Base-by-base conservation (phyloP, 1,284 basidiomycete genomes). In the Puccinia brachypodii region DNA sequence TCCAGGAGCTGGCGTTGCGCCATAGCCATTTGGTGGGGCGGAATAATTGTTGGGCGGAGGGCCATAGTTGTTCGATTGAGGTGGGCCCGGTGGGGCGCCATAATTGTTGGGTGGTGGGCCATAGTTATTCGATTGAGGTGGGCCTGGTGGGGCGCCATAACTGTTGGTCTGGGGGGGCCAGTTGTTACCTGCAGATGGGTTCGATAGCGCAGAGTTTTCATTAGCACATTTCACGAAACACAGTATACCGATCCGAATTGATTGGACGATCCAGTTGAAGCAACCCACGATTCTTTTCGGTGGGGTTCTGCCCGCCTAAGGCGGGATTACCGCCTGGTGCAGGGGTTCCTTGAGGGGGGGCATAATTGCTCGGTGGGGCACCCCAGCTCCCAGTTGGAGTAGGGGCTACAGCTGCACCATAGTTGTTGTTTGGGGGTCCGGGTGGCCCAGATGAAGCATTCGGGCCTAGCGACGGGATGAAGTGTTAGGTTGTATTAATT, bases 91-190 rank as follows among this genome's bases (percentile, higher is more conserved):
- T 36, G 7, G 60, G 25, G 58, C 25, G 11, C 62, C 62, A 22
- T 66, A 66, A n/a, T 40, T 66, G 22, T 8, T 36, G 8, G 60
- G 60, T 19, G 62, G 75, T 33, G 75, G 56, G 8, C 75, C 75
- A 16, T 56, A 75, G 38, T 75, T 56, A 31, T 60, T 72, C 28
- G 53, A 8, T 56, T 56, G 53, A 56, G 53, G 3, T 22, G 53
- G 53, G 28, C 22, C 40, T 19, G 40, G 31, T 3, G 62, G 62
- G 28, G 33, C 28, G 9, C 69, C 69, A 25, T 75, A 75, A 33
- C 66, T 58, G 38, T 66, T 66, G 31, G 58, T 3, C 11, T 33
- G 25, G 16, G 75, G 75, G 2, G 19, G 38, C 68, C 38, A 64
- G 22, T 64, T 50, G 19, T 22, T n/a, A 38, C 66, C n/a, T 14